phyloP scores from a whole-genome alignment of 441 rosid species.

The Viola pubescens region DNA sequence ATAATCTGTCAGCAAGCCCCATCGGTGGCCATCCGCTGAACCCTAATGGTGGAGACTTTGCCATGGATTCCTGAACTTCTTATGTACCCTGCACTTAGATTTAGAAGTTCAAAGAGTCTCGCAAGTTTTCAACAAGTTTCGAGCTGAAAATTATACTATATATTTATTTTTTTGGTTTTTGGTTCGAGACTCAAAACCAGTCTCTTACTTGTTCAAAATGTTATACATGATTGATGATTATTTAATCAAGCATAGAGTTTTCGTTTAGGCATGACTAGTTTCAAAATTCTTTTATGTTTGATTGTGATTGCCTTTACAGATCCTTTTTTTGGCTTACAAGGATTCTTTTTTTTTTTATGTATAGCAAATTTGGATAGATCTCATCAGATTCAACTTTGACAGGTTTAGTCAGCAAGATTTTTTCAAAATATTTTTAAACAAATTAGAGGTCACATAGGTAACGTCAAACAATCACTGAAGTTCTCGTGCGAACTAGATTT shows the following conservation, averaged over 20 bases:
- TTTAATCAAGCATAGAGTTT: slow-evolving; percentile 4
- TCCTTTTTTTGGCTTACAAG: too few species aligned
- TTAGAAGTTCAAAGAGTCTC: slow-evolving; percentile 9
- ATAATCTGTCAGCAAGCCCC: slow-evolving; percentile 19
- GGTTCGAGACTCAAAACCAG: slow-evolving; percentile 17
- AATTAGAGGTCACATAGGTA: too few species aligned
- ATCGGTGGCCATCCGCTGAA: slow-evolving; percentile 21
- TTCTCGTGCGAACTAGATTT: too few species aligned
- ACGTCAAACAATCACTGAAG: too few species aligned
- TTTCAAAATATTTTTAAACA: too few species aligned
- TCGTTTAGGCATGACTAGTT: not conserved
- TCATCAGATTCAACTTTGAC: too few species aligned
- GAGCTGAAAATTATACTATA: slow-evolving; percentile 7
- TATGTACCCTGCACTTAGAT: not conserved
- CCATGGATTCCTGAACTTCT: slow-evolving; percentile 56
- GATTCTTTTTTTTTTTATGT: too few species aligned
- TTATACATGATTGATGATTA: slow-evolving; percentile 5
- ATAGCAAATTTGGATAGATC: too few species aligned
- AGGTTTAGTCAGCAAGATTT: too few species aligned
- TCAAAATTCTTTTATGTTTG: too few species aligned
- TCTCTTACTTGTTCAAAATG: slow-evolving; percentile 4
- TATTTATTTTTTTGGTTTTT: slow-evolving; percentile 4
- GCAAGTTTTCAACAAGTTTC: slow-evolving; percentile 13
- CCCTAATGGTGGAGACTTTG: slow-evolving; percentile 41
- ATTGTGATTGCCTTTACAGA: too few species aligned